These are phyloP conservation scores for Camellia japonica DNA, from an alignment of 148 eudicot species.

Conservation along the genomic window DNA sequence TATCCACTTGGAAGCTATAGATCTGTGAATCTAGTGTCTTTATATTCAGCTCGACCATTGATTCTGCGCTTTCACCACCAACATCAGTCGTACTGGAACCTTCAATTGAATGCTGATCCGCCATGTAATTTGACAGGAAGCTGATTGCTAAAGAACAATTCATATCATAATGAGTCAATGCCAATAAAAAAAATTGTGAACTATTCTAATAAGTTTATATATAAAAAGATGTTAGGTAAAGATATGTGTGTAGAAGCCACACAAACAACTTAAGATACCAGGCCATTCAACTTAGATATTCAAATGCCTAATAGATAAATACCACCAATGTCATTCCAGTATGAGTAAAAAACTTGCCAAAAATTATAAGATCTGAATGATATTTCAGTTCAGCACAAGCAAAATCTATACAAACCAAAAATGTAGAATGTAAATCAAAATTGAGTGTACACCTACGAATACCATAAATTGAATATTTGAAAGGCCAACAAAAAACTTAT, in stretches of 20 bases:
- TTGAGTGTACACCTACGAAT: neutral
- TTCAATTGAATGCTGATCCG: slow-evolving; percentile 47
- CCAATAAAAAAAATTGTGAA: neutral
- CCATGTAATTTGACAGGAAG: slow-evolving; percentile 36
- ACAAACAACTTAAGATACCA: neutral
- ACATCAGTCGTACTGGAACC: slow-evolving; percentile 51
- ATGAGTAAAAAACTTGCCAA: neutral
- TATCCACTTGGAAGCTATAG: slow-evolving; percentile 56
- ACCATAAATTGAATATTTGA: neutral
- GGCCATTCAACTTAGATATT: neutral
- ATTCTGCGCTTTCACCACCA: slow-evolving; percentile 42
- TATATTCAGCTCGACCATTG: slow-evolving; percentile 68
- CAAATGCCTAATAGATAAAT: neutral
- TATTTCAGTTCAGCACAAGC: neutral
- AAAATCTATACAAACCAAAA: neutral
- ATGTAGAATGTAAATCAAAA: neutral
- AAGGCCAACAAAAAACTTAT: neutral
- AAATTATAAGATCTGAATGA: neutral
- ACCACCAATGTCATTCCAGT: neutral
- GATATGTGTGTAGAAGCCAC: neutral
- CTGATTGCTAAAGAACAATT: neutral
- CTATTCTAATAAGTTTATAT: neutral
- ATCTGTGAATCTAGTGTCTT: slow-evolving; percentile 80
- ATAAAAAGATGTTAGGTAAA: neutral
- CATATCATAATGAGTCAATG: neutral